Base-by-base conservation (phyloP, 2,329 filamentous ascomycete genomes). In the Arthrobotrys sphaeroides region DNA sequence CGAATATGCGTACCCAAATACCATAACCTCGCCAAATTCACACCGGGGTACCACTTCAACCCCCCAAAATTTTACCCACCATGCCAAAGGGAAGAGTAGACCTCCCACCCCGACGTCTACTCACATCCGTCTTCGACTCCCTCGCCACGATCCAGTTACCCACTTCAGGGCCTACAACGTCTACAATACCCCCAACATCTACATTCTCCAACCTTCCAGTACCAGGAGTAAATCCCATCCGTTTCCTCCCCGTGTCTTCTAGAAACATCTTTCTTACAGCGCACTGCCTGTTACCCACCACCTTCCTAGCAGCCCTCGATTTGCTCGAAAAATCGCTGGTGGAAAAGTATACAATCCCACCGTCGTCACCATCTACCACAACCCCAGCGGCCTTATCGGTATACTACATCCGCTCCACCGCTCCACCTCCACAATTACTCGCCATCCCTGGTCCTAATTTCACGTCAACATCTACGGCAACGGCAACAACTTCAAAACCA, bases 251-350 rank as follows among this genome's bases (percentile, higher is more conserved):
- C 9, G 28, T 62, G 3, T 83, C 84, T 78, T 81, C 83, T 9
- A 82, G 84, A 1, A 79, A 78, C 36, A 81, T 79, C 61, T 78
- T 85, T 40, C 80, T 83, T 2, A 78, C 81, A 0, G 78, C 83
- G n/a, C 82, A 84, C 70, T 84, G 85, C 0, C 85, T 87, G 55
- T 83, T 91, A 13, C 84, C 97, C n/a, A 84, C 93, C 0, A 93
- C 92, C 0, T 87, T 97, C 1, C 88, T 97, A 0, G 91, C 93
- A 1, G 93, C 94, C 0, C 86, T 99, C 1, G 94, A 98, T 82
- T 86, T 98, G 0, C 86, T 99, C 0, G 95, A 99, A 82, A 88
- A 92, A 24, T 84, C 86, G 1, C 87, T 95, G 0, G 88, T 97
- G 33, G 89, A 85, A 4, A 86, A 88, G 16, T 79, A 78, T 53